phyloP scores from a whole-genome alignment of 106 monocot genomes.

The Dioscorea alata region DNA sequence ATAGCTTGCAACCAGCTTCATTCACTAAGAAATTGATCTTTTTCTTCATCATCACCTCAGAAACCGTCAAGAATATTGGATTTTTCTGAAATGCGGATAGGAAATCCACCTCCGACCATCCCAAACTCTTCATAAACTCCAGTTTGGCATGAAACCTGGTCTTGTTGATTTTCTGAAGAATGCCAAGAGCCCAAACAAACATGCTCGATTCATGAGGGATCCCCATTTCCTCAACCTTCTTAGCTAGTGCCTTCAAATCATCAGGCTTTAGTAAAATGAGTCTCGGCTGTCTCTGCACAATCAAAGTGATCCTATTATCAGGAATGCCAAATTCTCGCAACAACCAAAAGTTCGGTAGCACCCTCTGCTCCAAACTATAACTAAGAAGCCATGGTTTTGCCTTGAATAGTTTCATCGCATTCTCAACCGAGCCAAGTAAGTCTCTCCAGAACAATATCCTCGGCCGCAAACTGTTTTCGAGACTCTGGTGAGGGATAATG shows the following conservation, averaged over 20 bases:
- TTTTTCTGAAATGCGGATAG: not conserved
- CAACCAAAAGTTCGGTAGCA: constrained; percentile 2
- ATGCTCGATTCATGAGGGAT: not conserved
- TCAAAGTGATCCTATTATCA: too few species aligned
- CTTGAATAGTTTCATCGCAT: not conserved
- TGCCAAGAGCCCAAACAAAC: not conserved
- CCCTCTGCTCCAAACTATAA: not conserved
- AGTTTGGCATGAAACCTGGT: not conserved
- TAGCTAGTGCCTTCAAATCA: not conserved
- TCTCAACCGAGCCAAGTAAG: not conserved
- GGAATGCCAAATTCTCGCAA: not conserved
- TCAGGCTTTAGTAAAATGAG: not conserved
- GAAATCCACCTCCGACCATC: constrained; percentile 17
- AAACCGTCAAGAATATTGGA: not conserved
- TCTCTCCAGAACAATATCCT: constrained; percentile 5
- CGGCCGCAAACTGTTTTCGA: not conserved
- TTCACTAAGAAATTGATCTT: constrained; percentile 17
- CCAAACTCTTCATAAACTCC: constrained; percentile 10
- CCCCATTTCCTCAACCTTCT: not conserved
- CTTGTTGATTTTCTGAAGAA: not conserved
- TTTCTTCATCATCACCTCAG: not conserved
- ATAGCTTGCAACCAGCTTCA: constrained; percentile 4
- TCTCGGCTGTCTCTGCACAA: not conserved
- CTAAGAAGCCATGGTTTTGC: not conserved
- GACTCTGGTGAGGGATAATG: not conserved